phyloP scores from a whole-genome alignment of 2,329 filamentous ascomycete species.

The Tolypocladium inflatum region DNA sequence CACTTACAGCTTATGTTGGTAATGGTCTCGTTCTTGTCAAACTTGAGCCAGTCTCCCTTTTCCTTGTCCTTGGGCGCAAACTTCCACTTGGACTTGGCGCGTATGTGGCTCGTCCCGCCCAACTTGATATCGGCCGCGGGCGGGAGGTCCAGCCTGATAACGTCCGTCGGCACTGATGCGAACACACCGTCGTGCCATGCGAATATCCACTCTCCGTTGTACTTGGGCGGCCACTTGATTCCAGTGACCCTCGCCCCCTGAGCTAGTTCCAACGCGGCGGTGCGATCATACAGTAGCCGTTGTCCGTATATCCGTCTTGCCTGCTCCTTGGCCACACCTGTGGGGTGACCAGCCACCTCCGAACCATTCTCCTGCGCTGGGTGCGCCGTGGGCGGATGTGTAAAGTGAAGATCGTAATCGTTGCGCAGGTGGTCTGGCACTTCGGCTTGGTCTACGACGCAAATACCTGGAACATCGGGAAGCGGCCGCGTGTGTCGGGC shows the following conservation, averaged over 20 bases:
- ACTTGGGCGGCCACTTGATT: conserved; percentile 39
- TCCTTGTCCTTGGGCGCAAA: conserved; percentile 37
- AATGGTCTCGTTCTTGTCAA: conserved; percentile 58
- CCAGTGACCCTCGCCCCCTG: conserved; percentile 40
- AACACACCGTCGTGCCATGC: conserved; percentile 46
- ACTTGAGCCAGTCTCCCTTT: conserved; percentile 41
- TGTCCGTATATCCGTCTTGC: conserved; percentile 38
- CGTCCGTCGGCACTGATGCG: conserved; percentile 39
- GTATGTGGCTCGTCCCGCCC: conserved; percentile 35
- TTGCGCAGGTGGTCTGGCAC: conserved; percentile 31
- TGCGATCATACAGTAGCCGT: conserved; percentile 33
- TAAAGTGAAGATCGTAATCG: conserved; percentile 45
- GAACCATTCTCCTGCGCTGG: conserved; percentile 29
- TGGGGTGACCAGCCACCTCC: conserved; percentile 32
- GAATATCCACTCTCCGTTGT: conserved; percentile 46
- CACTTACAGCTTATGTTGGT: conserved; percentile 51
- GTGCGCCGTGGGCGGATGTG: conserved; percentile 27
- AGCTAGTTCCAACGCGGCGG: conserved; percentile 35
- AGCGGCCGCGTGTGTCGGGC: conserved; percentile 44
- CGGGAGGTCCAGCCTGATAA: conserved; percentile 38
- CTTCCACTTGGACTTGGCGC: conserved; percentile 42
- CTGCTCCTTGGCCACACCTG: conserved; percentile 34
- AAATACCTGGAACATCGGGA: conserved; percentile 37
- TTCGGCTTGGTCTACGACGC: conserved; percentile 34
- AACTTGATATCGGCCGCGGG: conserved; percentile 35